Percentiles rank a stretch among this genome's conserved stretches.
These are phyloP conservation scores for Fusarium metavorans DNA, from an alignment of 2,329 filamentous ascomycete species.

Conservation along the genomic window DNA sequence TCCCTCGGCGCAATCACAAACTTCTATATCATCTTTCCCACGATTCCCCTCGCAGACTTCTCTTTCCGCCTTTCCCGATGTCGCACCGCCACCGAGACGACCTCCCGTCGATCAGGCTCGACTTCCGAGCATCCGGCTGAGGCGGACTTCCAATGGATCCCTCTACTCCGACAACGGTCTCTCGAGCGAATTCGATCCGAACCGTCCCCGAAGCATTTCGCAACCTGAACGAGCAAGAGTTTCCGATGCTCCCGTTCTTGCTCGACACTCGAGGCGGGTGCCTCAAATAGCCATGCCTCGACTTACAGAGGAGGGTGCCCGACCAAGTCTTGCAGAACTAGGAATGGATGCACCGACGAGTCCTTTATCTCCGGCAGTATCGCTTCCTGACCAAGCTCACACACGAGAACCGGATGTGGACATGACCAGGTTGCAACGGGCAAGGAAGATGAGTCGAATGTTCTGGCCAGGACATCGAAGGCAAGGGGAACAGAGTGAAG, in stretches of 20 bases:
- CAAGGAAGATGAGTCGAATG: constrained; percentile 43
- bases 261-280: constrained; percentile 47
- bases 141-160: constrained; percentile 41
- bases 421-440: constrained; percentile 21
- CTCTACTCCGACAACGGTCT: constrained; percentile 30
- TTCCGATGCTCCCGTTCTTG: constrained; percentile 31
- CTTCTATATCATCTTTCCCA: constrained; percentile 28
- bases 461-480: constrained; percentile 43
- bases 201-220: constrained; percentile 52
- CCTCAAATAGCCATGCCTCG: constrained; percentile 53
- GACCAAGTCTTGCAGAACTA: constrained; percentile 53
- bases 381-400: constrained; percentile 41
- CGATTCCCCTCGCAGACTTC: constrained; percentile 27
- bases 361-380: constrained; percentile 43
- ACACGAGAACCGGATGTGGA: background rate
- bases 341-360: constrained; percentile 32
- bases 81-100: constrained; percentile 25
- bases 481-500: constrained; percentile 8
- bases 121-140: constrained; percentile 43
- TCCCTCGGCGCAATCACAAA: constrained; percentile 40
- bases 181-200: constrained; percentile 21
- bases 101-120: constrained; percentile 33
- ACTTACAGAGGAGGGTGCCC: constrained; percentile 53
- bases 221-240: constrained; percentile 48
- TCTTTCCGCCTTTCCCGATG: constrained; percentile 27